phyloP scores from a whole-genome alignment of 164 flowering plant species.

The Euptelea pleiosperma region DNA sequence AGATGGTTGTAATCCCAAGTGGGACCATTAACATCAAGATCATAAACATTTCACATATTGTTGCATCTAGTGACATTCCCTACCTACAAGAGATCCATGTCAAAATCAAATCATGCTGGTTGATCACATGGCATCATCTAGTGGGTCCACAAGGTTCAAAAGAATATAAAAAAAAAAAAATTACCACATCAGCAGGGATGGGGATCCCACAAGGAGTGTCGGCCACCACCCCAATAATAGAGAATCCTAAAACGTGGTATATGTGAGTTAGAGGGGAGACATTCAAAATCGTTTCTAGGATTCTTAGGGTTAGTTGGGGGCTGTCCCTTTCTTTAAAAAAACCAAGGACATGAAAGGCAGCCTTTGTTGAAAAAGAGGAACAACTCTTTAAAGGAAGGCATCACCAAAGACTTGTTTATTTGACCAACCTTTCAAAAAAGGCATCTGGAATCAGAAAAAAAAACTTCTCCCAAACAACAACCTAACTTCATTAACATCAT shows the following conservation, averaged over 20 bases:
- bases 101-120: too few species aligned
- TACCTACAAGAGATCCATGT: too few species aligned
- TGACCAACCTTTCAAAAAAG: slow-evolving; percentile 1
- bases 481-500: background rate
- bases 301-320: slow-evolving; percentile 14
- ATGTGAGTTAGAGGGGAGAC: slow-evolving; percentile 6
- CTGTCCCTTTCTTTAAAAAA: slow-evolving; percentile 4
- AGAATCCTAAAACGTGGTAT: slow-evolving; percentile 12
- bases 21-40: too few species aligned
- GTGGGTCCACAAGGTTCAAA: too few species aligned
- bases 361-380: slow-evolving; percentile 13
- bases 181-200: too few species aligned
- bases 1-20: too few species aligned
- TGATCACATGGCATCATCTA: too few species aligned
- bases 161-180: too few species aligned
- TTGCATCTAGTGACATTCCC: too few species aligned
- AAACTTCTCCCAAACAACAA: background rate
- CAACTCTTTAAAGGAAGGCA: background rate
- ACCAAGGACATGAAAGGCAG: slow-evolving; percentile 6
- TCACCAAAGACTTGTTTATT: slow-evolving; percentile 3
- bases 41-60: too few species aligned
- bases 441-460: background rate
- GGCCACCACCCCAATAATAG: slow-evolving; percentile 12
- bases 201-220: background rate
- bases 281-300: slow-evolving; percentile 9